phyloP scores from a whole-genome alignment of 768 basidiomycete genomes.

The Glaciozyma antarctica region DNA sequence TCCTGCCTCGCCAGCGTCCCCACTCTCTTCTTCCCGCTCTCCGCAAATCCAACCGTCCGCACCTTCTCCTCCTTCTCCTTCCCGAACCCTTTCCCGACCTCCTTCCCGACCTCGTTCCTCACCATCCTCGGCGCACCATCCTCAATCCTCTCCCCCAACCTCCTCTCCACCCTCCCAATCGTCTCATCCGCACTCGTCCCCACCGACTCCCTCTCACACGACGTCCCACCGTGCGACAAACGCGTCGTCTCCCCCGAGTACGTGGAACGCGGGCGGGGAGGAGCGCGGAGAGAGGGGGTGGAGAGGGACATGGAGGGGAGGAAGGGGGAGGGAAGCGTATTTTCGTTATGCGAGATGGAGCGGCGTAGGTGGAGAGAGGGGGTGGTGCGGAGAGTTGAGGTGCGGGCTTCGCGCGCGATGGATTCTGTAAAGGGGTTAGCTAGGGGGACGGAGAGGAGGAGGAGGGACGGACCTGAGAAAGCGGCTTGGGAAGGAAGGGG shows the following conservation, averaged over 20 bases:
- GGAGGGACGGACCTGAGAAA: background rate
- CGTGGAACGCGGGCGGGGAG: background rate
- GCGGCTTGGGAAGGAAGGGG: background rate
- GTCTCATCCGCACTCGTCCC: background rate
- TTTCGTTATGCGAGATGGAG: background rate
- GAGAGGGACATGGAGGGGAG: slow-evolving; percentile 5
- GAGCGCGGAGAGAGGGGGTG: background rate
- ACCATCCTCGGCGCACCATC: background rate
- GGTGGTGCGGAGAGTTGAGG: background rate
- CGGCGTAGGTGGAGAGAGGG: background rate
- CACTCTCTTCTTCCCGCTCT: background rate
- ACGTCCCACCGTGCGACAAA: background rate
- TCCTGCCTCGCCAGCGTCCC: background rate
- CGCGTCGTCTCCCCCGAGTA: background rate
- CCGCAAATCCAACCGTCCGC: background rate
- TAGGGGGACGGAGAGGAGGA: background rate
- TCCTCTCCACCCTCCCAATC: background rate
- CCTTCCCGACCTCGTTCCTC: background rate
- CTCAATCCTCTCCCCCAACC: background rate
- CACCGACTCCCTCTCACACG: background rate
- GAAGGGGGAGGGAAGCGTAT: background rate
- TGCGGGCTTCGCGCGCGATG: slow-evolving; percentile 1
- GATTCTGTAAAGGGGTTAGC: background rate
- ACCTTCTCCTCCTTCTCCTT: background rate
- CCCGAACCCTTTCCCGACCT: background rate